A percentile compares a stretch with the other conserved stretches of the same genome.
These are phyloP conservation scores for Ambrosia hybrid DNA, from an alignment of 140 eudicot genomes.

Conservation along the genomic window DNA sequence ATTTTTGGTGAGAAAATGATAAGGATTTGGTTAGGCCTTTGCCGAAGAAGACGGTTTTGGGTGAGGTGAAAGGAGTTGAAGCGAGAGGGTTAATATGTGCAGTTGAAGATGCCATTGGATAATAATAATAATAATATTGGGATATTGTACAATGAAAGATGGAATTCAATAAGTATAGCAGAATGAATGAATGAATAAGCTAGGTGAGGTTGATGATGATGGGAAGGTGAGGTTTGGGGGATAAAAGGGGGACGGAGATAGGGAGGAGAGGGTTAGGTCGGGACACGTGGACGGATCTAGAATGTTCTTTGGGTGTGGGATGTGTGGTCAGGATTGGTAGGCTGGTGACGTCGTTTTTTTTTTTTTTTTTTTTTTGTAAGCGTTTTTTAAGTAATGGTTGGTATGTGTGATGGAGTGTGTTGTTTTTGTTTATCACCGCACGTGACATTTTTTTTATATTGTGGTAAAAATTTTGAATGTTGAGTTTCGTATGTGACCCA, in stretches of 20 bases:
- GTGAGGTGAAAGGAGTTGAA: slow-evolving; percentile 26
- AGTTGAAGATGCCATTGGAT: slow-evolving; percentile 48
- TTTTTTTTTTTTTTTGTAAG: too few species aligned
- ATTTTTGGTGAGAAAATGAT: slow-evolving; percentile 35
- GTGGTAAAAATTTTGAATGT: too few species aligned
- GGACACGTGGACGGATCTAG: slow-evolving; percentile 40
- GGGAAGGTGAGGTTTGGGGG: slow-evolving; percentile 16
- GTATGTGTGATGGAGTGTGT: too few species aligned
- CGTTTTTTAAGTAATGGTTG: too few species aligned
- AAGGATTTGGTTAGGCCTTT: slow-evolving; percentile 30
- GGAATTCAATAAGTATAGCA: too few species aligned
- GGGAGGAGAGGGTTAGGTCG: slow-evolving; percentile 40
- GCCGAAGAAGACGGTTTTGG: slow-evolving; percentile 50
- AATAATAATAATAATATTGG: too few species aligned
- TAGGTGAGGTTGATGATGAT: too few species aligned
- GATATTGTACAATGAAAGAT: too few species aligned
- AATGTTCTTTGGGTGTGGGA: slow-evolving; percentile 13
- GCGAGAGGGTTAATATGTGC: slow-evolving; percentile 57
- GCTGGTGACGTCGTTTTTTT: neutral
- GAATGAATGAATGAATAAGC: too few species aligned
- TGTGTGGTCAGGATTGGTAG: slow-evolving; percentile 24
- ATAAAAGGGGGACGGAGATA: slow-evolving; percentile 34
- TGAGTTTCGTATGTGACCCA: too few species aligned
- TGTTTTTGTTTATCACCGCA: too few species aligned
- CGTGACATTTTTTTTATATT: too few species aligned